Percentiles rank a stretch among this genome's conserved stretches.
Conservation (phyloP, 176 grass and related monocot species). For the Carex pumila region DNA sequence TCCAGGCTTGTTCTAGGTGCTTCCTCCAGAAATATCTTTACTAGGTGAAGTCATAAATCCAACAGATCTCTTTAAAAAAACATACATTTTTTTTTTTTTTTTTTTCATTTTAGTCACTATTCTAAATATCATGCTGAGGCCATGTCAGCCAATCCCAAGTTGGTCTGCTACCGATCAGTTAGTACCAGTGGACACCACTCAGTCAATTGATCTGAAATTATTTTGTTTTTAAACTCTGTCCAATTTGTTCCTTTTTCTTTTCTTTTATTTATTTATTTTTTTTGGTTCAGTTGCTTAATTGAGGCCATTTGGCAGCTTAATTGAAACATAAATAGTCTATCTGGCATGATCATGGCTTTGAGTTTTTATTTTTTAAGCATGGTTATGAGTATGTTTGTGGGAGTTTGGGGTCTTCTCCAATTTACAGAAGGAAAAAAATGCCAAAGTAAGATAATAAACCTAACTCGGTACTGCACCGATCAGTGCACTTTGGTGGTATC, state of each 20-base stretch:
- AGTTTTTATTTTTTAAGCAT: neutral
- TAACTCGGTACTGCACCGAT: neutral
- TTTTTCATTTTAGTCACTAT: neutral
- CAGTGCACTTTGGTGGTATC: neutral
- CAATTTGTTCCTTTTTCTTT: neutral
- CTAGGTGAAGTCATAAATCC: constrained; percentile 42
- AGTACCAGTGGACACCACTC: neutral
- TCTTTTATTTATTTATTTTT: neutral
- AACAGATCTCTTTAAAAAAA: neutral
- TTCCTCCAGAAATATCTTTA: constrained; percentile 58
- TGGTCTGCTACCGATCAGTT: neutral
- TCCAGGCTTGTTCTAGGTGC: constrained; percentile 62
- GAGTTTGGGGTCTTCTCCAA: neutral
- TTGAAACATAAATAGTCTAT: neutral
- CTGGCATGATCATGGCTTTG: neutral
- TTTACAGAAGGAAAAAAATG: neutral
- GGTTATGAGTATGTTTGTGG: neutral
- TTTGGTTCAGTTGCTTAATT: neutral
- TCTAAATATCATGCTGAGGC: neutral
- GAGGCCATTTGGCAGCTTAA: neutral
- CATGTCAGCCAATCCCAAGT: neutral
- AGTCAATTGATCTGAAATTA: neutral
- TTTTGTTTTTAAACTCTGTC: neutral
- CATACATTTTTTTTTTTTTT: neutral
- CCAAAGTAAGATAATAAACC: neutral